Conservation (phyloP, 208 protist species). For the Acanthamoeba triangularis region DNA sequence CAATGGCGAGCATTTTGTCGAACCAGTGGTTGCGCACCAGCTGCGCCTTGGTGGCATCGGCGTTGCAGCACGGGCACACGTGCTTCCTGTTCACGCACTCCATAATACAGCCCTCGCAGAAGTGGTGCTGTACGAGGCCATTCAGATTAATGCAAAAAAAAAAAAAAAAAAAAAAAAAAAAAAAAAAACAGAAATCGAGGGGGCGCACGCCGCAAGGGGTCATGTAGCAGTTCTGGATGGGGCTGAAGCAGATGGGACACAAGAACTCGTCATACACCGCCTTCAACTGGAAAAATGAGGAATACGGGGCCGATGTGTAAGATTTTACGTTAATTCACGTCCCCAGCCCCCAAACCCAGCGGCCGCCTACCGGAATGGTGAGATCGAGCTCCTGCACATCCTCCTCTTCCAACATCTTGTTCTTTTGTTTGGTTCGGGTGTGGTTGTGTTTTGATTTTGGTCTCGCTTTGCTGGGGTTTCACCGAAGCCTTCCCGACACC, state of each 20-base stretch:
- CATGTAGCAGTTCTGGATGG: conserved; percentile 63
- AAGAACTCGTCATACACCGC: conserved; percentile 64
- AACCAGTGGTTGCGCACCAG: conserved; percentile 70
- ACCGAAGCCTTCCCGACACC: not conserved
- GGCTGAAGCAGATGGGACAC: conserved; percentile 73
- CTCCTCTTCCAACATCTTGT: conserved; percentile 12
- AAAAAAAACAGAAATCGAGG: too few relatives aligned
- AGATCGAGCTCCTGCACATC: conserved; percentile 32
- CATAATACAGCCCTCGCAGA: conserved; percentile 75
- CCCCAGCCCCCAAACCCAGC: not conserved
- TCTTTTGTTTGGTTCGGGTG: not conserved
- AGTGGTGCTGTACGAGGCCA: conserved; percentile 41
- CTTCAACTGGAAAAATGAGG: conserved; percentile 33
- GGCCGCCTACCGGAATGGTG: not conserved
- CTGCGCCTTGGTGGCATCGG: not conserved
- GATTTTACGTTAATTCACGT: not conserved
- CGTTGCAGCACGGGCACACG: conserved; percentile 74
- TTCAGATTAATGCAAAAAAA: too few relatives aligned
- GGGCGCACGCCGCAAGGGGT: conserved; percentile 16
- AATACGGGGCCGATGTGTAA: not conserved
- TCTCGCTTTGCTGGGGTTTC: not conserved
- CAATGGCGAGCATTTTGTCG: conserved; percentile 74
- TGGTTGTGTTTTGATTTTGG: not conserved
- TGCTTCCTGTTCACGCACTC: conserved; percentile 78
- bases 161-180: too few relatives aligned